phyloP scores from a whole-genome alignment of 2,329 filamentous ascomycete species.

The Cadophora sp. region DNA sequence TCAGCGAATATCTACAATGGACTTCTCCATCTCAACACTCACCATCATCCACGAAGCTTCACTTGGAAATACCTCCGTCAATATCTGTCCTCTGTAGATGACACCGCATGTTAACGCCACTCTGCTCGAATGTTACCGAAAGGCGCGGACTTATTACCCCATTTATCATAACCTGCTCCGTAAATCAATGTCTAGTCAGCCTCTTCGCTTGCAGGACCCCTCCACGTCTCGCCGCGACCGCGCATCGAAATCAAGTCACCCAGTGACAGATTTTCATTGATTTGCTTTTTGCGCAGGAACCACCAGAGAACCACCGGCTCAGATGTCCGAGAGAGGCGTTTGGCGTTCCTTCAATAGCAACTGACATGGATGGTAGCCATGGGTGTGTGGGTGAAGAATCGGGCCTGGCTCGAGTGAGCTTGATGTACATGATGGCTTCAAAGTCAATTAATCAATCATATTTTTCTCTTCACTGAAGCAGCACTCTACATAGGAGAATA shows the following conservation, averaged over 20 bases:
- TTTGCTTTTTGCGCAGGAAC: constrained; percentile 16
- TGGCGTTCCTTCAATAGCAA: constrained; percentile 4
- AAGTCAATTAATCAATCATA: constrained; percentile 12
- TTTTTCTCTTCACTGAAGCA: neutral
- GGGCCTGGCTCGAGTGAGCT: neutral
- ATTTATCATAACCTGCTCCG: neutral
- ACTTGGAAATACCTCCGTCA: neutral
- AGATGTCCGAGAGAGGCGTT: constrained; percentile 11
- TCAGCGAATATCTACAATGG: neutral
- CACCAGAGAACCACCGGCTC: constrained; percentile 1
- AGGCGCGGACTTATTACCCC: neutral
- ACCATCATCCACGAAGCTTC: neutral
- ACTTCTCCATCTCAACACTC: neutral
- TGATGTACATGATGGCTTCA: neutral
- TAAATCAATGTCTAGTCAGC: neutral
- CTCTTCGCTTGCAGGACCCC: neutral
- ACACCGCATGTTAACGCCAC: neutral
- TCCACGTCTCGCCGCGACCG: neutral
- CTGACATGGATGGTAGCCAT: neutral
- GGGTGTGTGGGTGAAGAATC: neutral
- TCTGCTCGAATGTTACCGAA: neutral
- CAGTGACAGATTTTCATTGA: neutral
- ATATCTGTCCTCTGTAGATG: neutral
- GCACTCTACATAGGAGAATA: neutral
- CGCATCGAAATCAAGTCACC: neutral